Conservation (phyloP, 768 basidiomycete species). For the Tulasnella sp. region DNA sequence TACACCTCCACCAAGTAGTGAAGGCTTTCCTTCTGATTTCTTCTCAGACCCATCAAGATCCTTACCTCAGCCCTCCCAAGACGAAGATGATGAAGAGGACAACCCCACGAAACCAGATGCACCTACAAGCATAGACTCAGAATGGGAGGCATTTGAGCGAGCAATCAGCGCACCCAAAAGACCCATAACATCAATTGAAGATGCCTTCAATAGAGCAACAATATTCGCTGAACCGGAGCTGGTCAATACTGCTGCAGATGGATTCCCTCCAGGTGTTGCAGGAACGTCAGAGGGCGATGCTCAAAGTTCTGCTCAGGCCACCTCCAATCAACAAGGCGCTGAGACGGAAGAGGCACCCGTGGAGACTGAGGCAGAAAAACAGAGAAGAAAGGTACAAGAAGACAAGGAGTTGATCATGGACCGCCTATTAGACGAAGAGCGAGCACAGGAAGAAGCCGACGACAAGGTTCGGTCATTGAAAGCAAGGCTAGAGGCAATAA, state of each 20-base stretch:
- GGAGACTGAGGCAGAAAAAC: slow-evolving; percentile 35
- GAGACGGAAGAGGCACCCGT: slow-evolving; percentile 25
- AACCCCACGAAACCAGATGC: slow-evolving; percentile 20
- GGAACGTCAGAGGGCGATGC: background rate
- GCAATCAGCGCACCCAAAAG: slow-evolving; percentile 28
- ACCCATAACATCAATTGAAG: slow-evolving; percentile 26
- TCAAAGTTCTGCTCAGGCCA: background rate
- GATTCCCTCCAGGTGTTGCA: slow-evolving; percentile 31
- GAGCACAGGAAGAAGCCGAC: slow-evolving; percentile 79
- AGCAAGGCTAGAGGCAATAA: slow-evolving; percentile 47
- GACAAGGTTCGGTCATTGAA: slow-evolving; percentile 56
- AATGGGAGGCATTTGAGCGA: slow-evolving; percentile 62
- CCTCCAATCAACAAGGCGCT: slow-evolving; percentile 12
- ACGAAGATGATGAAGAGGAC: slow-evolving; percentile 29
- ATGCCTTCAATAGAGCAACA: slow-evolving; percentile 57
- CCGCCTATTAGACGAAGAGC: slow-evolving; percentile 69
- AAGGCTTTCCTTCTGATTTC: slow-evolving; percentile 51
- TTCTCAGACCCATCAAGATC: slow-evolving; percentile 63
- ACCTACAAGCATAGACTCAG: slow-evolving; percentile 40
- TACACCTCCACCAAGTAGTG: slow-evolving; percentile 7
- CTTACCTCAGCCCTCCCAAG: slow-evolving; percentile 29
- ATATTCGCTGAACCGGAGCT: slow-evolving; percentile 55
- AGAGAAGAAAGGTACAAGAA: slow-evolving; percentile 46
- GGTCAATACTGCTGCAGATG: slow-evolving; percentile 28
- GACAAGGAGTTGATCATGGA: slow-evolving; percentile 79